These are phyloP conservation scores for Botryococcus braunii DNA, from an alignment of 163 green algal species.

Conservation along the genomic window DNA sequence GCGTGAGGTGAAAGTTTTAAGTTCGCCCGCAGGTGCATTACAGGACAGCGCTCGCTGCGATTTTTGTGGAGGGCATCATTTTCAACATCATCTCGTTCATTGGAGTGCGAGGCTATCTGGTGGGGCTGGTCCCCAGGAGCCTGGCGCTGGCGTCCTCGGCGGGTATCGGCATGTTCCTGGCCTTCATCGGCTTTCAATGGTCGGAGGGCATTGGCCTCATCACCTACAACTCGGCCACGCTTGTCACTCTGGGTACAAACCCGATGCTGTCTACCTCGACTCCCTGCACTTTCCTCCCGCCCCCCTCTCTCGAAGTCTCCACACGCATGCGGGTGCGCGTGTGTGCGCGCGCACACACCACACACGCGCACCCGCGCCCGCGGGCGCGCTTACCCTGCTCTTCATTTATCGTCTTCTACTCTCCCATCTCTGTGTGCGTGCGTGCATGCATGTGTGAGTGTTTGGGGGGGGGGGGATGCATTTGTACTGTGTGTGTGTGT, in stretches of 20 bases:
- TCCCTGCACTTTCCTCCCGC: neutral
- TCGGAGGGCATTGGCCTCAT: conserved; percentile 47
- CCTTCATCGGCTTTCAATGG: conserved; percentile 60
- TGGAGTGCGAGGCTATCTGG: conserved; percentile 49
- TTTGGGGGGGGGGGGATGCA: too few relatives aligned
- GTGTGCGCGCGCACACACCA: too few relatives aligned
- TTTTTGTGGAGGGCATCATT: conserved; percentile 76
- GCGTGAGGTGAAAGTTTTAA: too few relatives aligned
- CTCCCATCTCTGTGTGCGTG: too few relatives aligned
- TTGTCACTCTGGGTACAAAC: conserved; percentile 56
- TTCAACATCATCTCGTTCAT: conserved; percentile 65
- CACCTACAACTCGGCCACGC: conserved; percentile 43
- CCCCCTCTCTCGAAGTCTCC: neutral
- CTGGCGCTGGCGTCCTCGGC: conserved; percentile 46
- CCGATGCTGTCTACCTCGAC: too few relatives aligned
- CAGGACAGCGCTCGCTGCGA: conserved; percentile 51
- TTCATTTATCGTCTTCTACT: too few relatives aligned
- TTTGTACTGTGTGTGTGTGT: too few relatives aligned
- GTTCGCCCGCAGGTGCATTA: too few relatives aligned
- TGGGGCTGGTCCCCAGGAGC: conserved; percentile 14
- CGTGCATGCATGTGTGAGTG: too few relatives aligned
- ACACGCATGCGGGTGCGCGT: too few relatives aligned
- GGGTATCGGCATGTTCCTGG: conserved; percentile 78
- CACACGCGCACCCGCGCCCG: too few relatives aligned
- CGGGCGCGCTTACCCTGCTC: too few relatives aligned